A percentile compares a stretch with the other conserved stretches of the same genome.
Evolutionary conservation across 2,329 filamentous ascomycete genomes (phyloP).

Genomic region (Colletotrichum sp.): DNA sequence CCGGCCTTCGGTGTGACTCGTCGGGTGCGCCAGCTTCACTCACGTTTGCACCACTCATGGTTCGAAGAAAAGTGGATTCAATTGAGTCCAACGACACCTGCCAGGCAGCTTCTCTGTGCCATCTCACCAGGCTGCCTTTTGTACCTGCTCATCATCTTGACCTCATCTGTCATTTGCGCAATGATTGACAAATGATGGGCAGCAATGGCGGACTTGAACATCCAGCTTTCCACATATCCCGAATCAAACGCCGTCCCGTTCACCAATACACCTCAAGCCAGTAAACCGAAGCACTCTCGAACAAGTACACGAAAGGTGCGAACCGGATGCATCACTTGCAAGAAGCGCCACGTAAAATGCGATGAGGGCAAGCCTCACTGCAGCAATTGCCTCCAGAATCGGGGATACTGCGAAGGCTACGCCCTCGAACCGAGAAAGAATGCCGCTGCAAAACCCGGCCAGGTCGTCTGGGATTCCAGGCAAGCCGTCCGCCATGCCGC

Average conservation of each 20-base stretch:
- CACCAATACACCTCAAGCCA: neutral
- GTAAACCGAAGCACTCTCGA: conserved; percentile 15
- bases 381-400: conserved; percentile 17
- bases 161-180: neutral
- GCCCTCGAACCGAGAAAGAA: conserved; percentile 13
- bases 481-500: neutral
- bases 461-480: conserved; percentile 28
- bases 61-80: neutral
- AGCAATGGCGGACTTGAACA: neutral
- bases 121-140: neutral
- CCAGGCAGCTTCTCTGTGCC: neutral
- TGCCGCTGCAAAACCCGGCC: conserved; percentile 1
- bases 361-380: conserved; percentile 23
- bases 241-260: neutral
- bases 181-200: neutral
- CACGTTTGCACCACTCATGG: neutral
- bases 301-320: conserved; percentile 21
- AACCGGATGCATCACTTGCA: conserved; percentile 23
- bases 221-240: neutral
- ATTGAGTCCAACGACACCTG: neutral
- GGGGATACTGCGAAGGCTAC: conserved; percentile 22
- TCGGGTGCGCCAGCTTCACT: neutral
- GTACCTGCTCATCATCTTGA: neutral
- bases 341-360: conserved; percentile 23
- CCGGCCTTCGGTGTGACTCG: neutral